Evolutionary conservation across 768 basidiomycete species (phyloP).

Genomic region (Collybia mongolica): DNA sequence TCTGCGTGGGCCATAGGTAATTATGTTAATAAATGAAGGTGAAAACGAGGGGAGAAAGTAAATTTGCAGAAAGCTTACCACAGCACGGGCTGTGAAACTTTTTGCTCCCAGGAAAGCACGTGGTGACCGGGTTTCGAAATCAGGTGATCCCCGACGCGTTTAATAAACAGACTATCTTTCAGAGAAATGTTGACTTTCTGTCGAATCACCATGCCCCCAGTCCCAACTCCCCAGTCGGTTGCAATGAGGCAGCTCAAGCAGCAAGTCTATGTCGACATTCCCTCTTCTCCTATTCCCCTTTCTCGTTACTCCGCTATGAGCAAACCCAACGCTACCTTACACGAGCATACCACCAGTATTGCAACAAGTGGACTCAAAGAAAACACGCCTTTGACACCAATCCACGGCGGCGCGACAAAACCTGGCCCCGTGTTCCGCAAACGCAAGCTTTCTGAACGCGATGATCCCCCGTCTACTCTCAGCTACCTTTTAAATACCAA

Average conservation of each 20-base stretch:
- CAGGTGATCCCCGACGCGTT: conserved; percentile 33
- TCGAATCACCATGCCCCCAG: too few species aligned
- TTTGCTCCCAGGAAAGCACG: conserved; percentile 25
- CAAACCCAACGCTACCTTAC: neutral
- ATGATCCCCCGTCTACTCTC: conserved; percentile 19
- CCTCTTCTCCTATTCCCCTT: conserved; percentile 41
- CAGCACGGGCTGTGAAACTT: conserved; percentile 26
- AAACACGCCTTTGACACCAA: conserved; percentile 36
- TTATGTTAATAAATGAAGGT: conserved; percentile 13
- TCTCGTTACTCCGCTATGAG: conserved; percentile 10
- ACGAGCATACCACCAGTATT: conserved; percentile 13
- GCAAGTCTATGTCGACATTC: conserved; percentile 61
- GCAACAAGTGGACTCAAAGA: conserved; percentile 36
- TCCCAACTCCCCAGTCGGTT: conserved; percentile 26
- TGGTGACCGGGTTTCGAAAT: conserved; percentile 8
- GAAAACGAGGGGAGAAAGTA: conserved; percentile 7
- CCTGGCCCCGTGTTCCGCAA: conserved; percentile 33
- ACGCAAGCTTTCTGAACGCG: conserved; percentile 45
- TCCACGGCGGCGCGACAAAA: conserved; percentile 17
- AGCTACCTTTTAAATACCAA: conserved; percentile 21
- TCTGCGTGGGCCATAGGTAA: conserved; percentile 80
- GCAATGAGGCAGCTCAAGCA: conserved; percentile 28
- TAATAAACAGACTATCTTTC: conserved; percentile 14
- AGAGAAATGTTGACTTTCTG: too few species aligned
- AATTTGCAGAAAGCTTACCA: conserved; percentile 9